These are phyloP conservation scores for Zymoseptoria pseudotritici DNA, from an alignment of 2,329 filamentous ascomycete species.

Conservation along the genomic window DNA sequence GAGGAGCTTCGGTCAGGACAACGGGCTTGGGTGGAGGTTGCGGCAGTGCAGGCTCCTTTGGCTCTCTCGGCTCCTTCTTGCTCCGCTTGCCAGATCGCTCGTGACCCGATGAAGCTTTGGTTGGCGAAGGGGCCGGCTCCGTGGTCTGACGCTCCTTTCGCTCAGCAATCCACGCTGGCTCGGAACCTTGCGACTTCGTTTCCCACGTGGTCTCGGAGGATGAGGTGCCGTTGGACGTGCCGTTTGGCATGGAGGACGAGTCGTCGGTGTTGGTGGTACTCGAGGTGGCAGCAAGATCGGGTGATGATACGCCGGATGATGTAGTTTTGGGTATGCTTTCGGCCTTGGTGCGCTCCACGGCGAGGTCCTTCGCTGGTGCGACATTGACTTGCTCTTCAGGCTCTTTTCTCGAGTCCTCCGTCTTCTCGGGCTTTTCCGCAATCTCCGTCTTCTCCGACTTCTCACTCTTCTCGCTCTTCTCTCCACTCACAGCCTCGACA, in stretches of 20 bases:
- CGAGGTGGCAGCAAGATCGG: constrained; percentile 48
- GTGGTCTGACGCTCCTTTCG: constrained; percentile 29
- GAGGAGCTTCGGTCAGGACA: constrained; percentile 70
- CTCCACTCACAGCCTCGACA: constrained; percentile 34
- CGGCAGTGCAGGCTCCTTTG: constrained; percentile 16
- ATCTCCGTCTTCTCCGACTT: constrained; percentile 26
- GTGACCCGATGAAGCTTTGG: constrained; percentile 1
- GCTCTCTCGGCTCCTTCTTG: constrained; percentile 20
- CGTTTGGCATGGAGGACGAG: constrained; percentile 47
- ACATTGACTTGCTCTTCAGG: constrained; percentile 16
- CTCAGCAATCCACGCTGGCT: constrained; percentile 56
- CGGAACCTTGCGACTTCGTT: constrained; percentile 54
- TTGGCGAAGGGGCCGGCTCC: constrained; percentile 2
- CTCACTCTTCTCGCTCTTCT: constrained; percentile 31
- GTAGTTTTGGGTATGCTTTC: constrained; percentile 21
- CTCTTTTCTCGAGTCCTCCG: constrained; percentile 2
- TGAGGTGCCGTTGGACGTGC: constrained; percentile 39
- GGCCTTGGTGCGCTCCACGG: constrained; percentile 25
- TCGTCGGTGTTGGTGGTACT: constrained; percentile 55
- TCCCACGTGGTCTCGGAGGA: constrained; percentile 62
- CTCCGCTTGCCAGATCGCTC: constrained; percentile 10
- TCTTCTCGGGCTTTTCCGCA: constrained; percentile 12
- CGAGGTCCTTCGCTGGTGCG: constrained; percentile 24
- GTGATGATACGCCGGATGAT: constrained; percentile 39
- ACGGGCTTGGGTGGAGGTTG: constrained; percentile 40